These are phyloP conservation scores for Senna siamea DNA, from an alignment of 306 rosid genomes.

Conservation along the genomic window DNA sequence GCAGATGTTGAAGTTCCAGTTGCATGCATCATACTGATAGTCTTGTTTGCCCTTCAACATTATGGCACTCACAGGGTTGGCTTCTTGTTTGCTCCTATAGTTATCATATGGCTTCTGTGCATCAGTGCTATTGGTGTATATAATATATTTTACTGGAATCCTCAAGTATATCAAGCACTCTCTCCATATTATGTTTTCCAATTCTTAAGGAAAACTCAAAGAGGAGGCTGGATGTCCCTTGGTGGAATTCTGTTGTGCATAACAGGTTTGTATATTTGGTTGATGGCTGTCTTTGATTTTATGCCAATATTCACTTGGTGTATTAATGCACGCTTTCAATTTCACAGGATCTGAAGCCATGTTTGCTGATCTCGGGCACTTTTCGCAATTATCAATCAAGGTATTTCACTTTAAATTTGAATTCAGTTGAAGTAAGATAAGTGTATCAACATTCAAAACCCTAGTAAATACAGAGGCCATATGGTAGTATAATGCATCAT, in stretches of 20 bases:
- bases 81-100: conserved; percentile 89
- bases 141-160: conserved; percentile 82
- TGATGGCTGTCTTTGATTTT: conserved; percentile 36
- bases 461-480: conserved; percentile 9
- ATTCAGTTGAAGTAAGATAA: conserved; percentile 2
- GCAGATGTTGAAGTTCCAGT: conserved; percentile 88
- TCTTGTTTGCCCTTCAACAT: conserved; percentile 94
- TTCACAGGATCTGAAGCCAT: conserved; percentile 91
- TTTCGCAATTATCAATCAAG: conserved; percentile 87
- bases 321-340: conserved; percentile 23
- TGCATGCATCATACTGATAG: conserved; percentile 76
- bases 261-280: conserved; percentile 59
- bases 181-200: conserved; percentile 74
- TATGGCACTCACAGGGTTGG: conserved; percentile 96
- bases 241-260: conserved; percentile 93
- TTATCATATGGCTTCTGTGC: conserved; percentile 82
- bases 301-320: conserved; percentile 12
- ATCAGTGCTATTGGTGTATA: conserved; percentile 84
- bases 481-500: background rate
- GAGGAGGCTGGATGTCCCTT: conserved; percentile 84
- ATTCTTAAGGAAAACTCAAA: conserved; percentile 72
- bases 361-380: conserved; percentile 99
- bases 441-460: background rate
- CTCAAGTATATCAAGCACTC: conserved; percentile 68
- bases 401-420: conserved; percentile 43